These are phyloP conservation scores for Nicotiana otophora DNA, from an alignment of 257 asterid species.

Conservation along the genomic window DNA sequence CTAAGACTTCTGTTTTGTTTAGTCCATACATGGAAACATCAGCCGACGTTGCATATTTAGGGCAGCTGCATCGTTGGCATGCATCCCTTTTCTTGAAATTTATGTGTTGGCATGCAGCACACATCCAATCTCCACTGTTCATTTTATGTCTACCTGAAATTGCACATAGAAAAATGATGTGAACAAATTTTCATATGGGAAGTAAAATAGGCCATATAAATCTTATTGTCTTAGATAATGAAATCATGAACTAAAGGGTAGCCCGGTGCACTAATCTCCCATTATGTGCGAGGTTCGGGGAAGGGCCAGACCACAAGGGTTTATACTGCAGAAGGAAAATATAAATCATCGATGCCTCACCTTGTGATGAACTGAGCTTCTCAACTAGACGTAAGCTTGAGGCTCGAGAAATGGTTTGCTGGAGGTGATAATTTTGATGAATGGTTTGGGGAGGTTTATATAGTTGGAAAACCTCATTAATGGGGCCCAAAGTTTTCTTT, in stretches of 20 bases:
- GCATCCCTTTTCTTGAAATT: slow-evolving; percentile 68
- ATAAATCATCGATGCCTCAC: slow-evolving; percentile 5
- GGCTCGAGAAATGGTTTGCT: slow-evolving; percentile 12
- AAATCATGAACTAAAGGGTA: too few species aligned
- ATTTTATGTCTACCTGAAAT: slow-evolving; percentile 17
- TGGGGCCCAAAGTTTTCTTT: slow-evolving; percentile 27
- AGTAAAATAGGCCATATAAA: background rate
- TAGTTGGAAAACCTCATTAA: slow-evolving; percentile 22
- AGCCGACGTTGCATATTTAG: slow-evolving; percentile 48
- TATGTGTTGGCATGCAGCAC: slow-evolving; percentile 74
- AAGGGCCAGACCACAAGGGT: too few species aligned
- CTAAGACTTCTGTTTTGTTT: slow-evolving; percentile 40
- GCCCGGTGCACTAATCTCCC: too few species aligned
- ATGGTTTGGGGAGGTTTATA: slow-evolving; percentile 38
- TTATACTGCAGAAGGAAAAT: background rate
- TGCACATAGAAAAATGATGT: background rate
- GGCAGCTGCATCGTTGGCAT: slow-evolving; percentile 67
- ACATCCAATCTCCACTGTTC: slow-evolving; percentile 90
- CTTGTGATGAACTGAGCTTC: background rate
- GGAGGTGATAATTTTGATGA: slow-evolving; percentile 32
- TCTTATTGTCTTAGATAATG: background rate
- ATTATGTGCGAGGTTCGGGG: too few species aligned
- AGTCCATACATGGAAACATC: slow-evolving; percentile 45
- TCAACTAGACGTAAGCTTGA: background rate
- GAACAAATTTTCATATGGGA: background rate